Evolutionary conservation across 768 basidiomycete species (phyloP), one percentile per base, ranked within the genome.

Genomic region (Astraeus odoratus): DNA sequence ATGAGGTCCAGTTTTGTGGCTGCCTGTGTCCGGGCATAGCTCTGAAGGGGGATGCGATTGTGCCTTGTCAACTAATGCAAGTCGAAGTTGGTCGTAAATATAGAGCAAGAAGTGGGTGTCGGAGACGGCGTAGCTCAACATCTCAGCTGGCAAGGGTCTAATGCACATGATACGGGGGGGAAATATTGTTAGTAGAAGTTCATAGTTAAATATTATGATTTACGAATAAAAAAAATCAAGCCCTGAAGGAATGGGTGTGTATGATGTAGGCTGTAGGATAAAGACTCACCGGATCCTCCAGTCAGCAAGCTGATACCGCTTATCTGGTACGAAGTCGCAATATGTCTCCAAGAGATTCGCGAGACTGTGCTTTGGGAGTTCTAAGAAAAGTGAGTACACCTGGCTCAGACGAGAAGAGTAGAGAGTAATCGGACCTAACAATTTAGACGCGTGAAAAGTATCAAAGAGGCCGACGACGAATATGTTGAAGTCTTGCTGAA

Each of bases 401-500:
- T 23, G 24, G 7, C 23, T 46, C n/a, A 49, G 42, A 20, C 22
- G 16, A 24, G 16, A 13, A 9, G 23, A 44, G 9, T 5, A 38
- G 38, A 29, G 1, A 16, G 8, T 19, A n/a, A 26, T 3, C 44
- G 40, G 57, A 87, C 87, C 82, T 40, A 98, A 70, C 1, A 87
- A 67, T 57, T 86, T 88, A 0, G 94, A 92, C 1, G 94, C 95
- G 53, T 98, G 92, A 61, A 80, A 97, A 0, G 96, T 98, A 59
- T 99, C 95, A 60, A 99, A 98, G n/a, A 98, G 66, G 46, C 91
- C 89, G 49, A 99, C 93, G 42, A 98, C 72, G 64, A 91, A 98
- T 7, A 98, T 58, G 47, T 88, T 88, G 60, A 98, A 94, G 59
- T 98, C 86, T 63, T 92, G 88, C 60, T 99, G 95, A 15, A 98